Conservation (phyloP, 805 yeast species). For the Candida pseudoglaebosa region DNA sequence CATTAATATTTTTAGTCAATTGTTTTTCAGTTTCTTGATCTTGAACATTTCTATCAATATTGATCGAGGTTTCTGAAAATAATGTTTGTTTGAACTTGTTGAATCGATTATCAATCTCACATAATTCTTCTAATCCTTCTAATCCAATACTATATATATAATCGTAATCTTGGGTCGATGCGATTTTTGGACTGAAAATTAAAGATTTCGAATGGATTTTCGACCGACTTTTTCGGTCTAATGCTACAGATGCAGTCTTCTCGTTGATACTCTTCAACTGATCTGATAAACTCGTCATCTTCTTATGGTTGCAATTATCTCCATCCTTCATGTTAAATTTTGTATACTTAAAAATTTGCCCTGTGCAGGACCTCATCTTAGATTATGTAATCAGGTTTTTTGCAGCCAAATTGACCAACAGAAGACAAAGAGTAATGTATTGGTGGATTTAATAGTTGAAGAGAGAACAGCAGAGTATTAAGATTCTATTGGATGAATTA, state of each 20-base stretch:
- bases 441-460: too few species aligned
- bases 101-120: slow-evolving; percentile 71
- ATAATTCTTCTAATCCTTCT: slow-evolving; percentile 74
- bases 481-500: too few species aligned
- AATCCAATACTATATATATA: slow-evolving; percentile 65
- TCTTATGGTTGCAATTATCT: too few species aligned
- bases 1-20: slow-evolving; percentile 69
- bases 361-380: not conserved
- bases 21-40: slow-evolving; percentile 70
- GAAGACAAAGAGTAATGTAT: too few species aligned
- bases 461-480: too few species aligned
- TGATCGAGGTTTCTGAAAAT: slow-evolving; percentile 78
- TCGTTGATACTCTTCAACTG: slow-evolving; percentile 73
- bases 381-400: too few species aligned
- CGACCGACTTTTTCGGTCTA: slow-evolving; percentile 83
- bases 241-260: slow-evolving; percentile 64
- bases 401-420: too few species aligned
- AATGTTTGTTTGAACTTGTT: slow-evolving; percentile 62
- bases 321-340: too few species aligned
- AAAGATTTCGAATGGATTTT: slow-evolving; percentile 86
- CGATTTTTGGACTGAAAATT: slow-evolving; percentile 78
- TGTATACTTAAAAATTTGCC: too few species aligned
- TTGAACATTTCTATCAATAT: slow-evolving; percentile 79
- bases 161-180: slow-evolving; percentile 93
- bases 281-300: slow-evolving; percentile 63